These are phyloP conservation scores for Cercospora beticola DNA, from an alignment of 2,329 filamentous ascomycete genomes.

Conservation along the genomic window DNA sequence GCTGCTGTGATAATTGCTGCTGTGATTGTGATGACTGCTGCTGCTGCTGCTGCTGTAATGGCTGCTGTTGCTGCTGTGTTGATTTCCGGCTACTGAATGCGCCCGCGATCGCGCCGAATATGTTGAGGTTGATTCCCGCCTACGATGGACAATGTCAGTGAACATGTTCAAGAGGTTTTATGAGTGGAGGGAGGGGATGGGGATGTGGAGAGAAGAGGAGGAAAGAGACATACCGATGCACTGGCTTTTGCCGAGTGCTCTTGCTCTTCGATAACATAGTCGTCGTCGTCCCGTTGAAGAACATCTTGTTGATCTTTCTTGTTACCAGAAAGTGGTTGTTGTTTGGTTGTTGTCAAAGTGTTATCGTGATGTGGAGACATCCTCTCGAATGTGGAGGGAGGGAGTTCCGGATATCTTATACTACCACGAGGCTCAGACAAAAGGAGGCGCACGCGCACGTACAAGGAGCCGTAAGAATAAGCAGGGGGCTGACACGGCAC, in stretches of 20 bases:
- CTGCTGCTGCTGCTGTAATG: constrained; percentile 2
- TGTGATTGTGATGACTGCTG: background rate
- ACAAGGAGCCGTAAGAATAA: background rate
- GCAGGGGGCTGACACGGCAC: background rate
- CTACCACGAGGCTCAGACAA: background rate
- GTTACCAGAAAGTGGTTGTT: background rate
- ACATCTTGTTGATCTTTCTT: constrained; percentile 15
- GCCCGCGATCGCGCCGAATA: constrained; percentile 39
- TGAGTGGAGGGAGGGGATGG: background rate
- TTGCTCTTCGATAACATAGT: constrained; percentile 30
- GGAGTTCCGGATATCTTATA: constrained; percentile 6
- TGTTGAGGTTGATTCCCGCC: constrained; percentile 41
- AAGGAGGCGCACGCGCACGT: background rate
- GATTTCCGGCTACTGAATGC: constrained; percentile 38
- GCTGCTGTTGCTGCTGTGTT: constrained; percentile 32
- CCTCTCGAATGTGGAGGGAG: background rate
- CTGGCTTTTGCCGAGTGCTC: constrained; percentile 38
- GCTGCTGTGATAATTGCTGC: background rate
- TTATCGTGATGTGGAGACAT: constrained; percentile 3
- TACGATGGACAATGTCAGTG: constrained; percentile 10
- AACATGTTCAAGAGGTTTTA: background rate
- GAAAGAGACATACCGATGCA: constrained; percentile 34
- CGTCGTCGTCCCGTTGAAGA: constrained; percentile 16
- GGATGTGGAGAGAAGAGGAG: background rate
- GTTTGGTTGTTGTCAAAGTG: background rate